These are phyloP conservation scores for Camptophora hylomeconis DNA, from an alignment of 2,329 filamentous ascomycete species.

Conservation along the genomic window DNA sequence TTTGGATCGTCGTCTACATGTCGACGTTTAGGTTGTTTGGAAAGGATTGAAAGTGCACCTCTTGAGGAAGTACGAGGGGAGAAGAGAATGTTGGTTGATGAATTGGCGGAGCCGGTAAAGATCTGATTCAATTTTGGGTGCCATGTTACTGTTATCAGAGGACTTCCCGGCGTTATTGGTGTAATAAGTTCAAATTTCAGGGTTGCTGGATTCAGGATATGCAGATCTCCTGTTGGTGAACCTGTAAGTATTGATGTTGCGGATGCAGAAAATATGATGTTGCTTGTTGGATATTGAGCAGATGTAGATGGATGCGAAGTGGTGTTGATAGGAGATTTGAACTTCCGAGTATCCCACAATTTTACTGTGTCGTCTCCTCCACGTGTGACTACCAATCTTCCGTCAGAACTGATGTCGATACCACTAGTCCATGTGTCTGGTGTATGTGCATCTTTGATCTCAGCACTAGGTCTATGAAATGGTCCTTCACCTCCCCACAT, in stretches of 20 bases:
- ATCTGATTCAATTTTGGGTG: constrained; percentile 94
- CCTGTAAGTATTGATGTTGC: constrained; percentile 79
- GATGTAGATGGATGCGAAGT: constrained; percentile 71
- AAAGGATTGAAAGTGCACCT: constrained; percentile 82
- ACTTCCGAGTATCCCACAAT: constrained; percentile 92
- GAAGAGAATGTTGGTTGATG: constrained; percentile 80
- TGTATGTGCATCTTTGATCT: constrained; percentile 72
- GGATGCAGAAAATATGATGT: constrained; percentile 80
- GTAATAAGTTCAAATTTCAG: constrained; percentile 73
- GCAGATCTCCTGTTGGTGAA: constrained; percentile 70
- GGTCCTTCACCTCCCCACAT: constrained; percentile 90
- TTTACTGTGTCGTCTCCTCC: constrained; percentile 90
- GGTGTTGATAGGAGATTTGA: constrained; percentile 76
- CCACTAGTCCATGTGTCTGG: constrained; percentile 83
- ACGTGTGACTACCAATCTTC: constrained; percentile 76
- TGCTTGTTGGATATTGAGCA: constrained; percentile 67
- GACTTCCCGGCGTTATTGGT: constrained; percentile 70
- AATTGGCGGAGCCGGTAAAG: constrained; percentile 81
- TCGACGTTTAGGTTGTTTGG: constrained; percentile 81
- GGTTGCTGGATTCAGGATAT: constrained; percentile 89
- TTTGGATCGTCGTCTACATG: constrained; percentile 89
- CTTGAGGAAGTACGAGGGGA: constrained; percentile 68
- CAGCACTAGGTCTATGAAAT: constrained; percentile 65
- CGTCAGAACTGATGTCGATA: constrained; percentile 80
- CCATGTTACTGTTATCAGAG: constrained; percentile 79